A percentile compares a stretch with the other conserved stretches of the same genome.
Evolutionary conservation across 1,139 yeast species (phyloP).

Genomic region (Protomyces pachydermus): DNA sequence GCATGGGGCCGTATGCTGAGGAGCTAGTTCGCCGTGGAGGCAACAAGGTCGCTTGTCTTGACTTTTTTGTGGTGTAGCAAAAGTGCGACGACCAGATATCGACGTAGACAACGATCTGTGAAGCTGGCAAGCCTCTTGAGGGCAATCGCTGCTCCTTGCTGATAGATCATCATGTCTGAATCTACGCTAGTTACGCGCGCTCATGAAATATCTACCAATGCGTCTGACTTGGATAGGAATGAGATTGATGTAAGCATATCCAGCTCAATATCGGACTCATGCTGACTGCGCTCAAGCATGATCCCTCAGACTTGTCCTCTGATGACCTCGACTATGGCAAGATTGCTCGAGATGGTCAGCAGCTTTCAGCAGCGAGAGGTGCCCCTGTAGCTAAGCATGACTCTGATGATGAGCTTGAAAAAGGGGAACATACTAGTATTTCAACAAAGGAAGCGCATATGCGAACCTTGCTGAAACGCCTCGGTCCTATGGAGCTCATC

Average conservation of each 20-base stretch:
- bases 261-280: no score
- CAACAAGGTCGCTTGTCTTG: background rate
- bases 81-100: background rate
- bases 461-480: background rate
- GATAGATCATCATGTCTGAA: background rate
- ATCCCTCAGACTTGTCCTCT: no score
- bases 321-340: no score
- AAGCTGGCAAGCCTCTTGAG: no score
- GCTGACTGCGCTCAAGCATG: no score
- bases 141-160: background rate
- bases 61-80: background rate
- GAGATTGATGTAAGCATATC: background rate
- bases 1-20: background rate
- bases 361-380: no score
- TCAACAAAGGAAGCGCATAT: background rate
- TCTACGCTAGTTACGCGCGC: background rate
- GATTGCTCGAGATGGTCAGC: no score
- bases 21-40: background rate
- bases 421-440: no score
- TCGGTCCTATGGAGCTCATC: slow-evolving; percentile 10
- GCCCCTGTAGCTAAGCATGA: no score
- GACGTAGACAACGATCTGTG: background rate
- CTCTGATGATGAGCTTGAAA: no score
- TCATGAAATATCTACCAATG: background rate
- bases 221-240: background rate